These are phyloP conservation scores for Alternaria brassicicola DNA, from an alignment of 2,329 filamentous ascomycete genomes.

Conservation along the genomic window DNA sequence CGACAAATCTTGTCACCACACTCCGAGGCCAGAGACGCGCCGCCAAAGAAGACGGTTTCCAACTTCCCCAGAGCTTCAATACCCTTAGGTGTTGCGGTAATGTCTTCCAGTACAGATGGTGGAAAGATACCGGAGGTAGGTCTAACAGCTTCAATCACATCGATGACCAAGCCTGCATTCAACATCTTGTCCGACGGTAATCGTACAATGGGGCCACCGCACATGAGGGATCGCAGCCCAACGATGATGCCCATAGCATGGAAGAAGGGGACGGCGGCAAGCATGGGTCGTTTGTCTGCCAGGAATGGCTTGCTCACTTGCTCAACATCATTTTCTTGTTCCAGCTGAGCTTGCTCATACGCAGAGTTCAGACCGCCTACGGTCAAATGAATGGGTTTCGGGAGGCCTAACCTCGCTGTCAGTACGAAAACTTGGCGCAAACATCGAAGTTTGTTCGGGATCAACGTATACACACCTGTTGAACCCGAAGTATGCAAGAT, in stretches of 20 bases:
- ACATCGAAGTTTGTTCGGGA: no score
- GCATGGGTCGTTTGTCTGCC: not conserved
- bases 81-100: not conserved
- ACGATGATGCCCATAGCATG: constrained; percentile 3
- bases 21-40: not conserved
- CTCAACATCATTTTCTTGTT: not conserved
- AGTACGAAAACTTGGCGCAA: not conserved
- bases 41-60: not conserved
- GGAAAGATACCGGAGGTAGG: not conserved
- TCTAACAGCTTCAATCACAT: not conserved
- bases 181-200: not conserved
- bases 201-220: not conserved
- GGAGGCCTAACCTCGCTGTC: not conserved
- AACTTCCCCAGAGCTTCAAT: not conserved
- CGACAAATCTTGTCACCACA: not conserved
- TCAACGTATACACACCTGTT: not conserved
- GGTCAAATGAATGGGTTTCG: constrained; percentile 1
- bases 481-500: constrained; percentile 9
- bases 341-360: not conserved
- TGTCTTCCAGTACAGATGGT: constrained; percentile 3
- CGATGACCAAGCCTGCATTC: not conserved
- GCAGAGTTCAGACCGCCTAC: not conserved
- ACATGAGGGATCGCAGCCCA: not conserved
- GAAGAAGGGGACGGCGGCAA: constrained; percentile 4
- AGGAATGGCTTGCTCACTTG: not conserved